Conservation (phyloP, 257 asterid genomes). For the Solanum pennellii region DNA sequence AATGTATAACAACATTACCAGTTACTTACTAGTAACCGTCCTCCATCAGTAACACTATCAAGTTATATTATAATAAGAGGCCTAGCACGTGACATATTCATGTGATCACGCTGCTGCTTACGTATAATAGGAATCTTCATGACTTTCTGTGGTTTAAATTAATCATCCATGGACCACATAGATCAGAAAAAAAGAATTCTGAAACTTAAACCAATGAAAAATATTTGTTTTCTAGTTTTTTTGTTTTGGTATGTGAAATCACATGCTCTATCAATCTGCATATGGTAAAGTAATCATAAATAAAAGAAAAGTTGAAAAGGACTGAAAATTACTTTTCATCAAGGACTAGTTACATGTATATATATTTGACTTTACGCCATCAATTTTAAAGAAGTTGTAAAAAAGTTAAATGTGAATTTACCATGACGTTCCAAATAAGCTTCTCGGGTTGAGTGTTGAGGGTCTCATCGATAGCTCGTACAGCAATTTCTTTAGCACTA, state of each 20-base stretch:
- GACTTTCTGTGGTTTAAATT: not conserved
- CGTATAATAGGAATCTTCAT: not conserved
- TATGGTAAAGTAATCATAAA: not conserved
- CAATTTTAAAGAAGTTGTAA: not conserved
- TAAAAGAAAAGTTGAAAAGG: not conserved
- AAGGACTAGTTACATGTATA: not conserved
- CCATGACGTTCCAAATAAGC: slow-evolving; percentile 93
- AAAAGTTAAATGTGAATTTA: not conserved
- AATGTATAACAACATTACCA: not conserved
- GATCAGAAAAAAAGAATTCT: not conserved
- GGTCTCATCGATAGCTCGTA: slow-evolving; percentile 90
- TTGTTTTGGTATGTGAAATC: slow-evolving; percentile 1
- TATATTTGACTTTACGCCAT: not conserved
- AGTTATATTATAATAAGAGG: not conserved
- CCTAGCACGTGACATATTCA: not conserved
- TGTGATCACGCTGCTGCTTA: not conserved
- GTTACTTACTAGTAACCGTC: no score
- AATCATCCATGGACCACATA: not conserved
- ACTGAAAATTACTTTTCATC: not conserved
- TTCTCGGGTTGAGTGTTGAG: slow-evolving; percentile 90
- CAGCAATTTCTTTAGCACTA: slow-evolving; percentile 73
- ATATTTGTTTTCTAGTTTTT: not conserved
- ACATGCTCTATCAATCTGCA: not conserved
- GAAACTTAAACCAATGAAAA: not conserved
- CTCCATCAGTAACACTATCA: no score